Evolutionary conservation across 208 protist genomes (phyloP), one percentile per base, ranked within the genome.

Genomic region (Plasmodiophora brassicae): DNA sequence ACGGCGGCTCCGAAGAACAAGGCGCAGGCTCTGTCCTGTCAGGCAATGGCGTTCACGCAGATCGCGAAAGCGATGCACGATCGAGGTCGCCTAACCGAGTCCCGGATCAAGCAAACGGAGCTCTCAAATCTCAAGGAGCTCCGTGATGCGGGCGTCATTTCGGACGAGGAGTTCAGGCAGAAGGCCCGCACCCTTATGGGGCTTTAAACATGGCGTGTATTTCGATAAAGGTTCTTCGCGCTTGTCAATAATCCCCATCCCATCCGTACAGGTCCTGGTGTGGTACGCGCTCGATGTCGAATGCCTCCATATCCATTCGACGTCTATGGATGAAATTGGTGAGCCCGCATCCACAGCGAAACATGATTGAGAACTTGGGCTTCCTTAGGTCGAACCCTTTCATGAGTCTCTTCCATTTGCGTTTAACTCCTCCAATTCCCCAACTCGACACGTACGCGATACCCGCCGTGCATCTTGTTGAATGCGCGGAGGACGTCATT

Each of bases 301-400:
- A n/a, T n/a, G n/a, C 5, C 10, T n/a, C 65, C 65, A 78, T 78
- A 78, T 78, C 65, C 65, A 78, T 78, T 32, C 65, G 5, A 36
- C n/a, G 65, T 5, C 65, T 5, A 38, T 78, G 65, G 41, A 78
- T 78, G 65, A 78, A 78, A 78, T 78, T 78, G 65, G 65, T 78
- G 32, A 78, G 65, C 32, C 5, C 5, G n/a, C 65, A 78, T n/a
- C 65, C 5, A n/a, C 32, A n/a, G 32, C 41, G 10, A 38, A 78
- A 78, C 5, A 78, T 25, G 65, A 78, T 32, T 32, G 65, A 57
- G 5, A 44, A 78, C 41, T 5, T 78, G 32, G 5, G 32, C 5
- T 78, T 32, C 41, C 32, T 32, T 36, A 38, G n/a, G n/a, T 5
- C 65, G 41, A 78, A 32, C 14, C n/a, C 20, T 5, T 78, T 5